Evolutionary conservation across 2,329 filamentous ascomycete genomes (phyloP).

Genomic region (Pyrenochaeta sp.): DNA sequence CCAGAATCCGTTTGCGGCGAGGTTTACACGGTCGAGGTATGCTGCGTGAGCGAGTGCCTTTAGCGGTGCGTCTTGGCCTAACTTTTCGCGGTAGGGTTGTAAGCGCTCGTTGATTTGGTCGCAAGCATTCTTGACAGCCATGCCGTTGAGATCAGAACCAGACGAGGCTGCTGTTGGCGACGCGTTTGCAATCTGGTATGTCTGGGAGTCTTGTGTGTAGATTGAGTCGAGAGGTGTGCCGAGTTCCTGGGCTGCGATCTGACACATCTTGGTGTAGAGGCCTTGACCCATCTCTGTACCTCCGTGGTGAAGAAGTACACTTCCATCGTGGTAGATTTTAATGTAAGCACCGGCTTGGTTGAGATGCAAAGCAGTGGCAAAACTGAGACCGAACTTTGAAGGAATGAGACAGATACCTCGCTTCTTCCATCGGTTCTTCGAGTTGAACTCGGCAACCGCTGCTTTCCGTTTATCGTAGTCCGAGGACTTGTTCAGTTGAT

Average conservation of each 20-base stretch:
- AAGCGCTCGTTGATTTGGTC: conserved; percentile 86
- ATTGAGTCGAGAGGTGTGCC: conserved; percentile 81
- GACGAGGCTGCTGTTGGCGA: conserved; percentile 92
- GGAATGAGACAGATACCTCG: conserved; percentile 84
- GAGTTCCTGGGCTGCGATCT: conserved; percentile 90
- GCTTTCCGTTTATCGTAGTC: conserved; percentile 73
- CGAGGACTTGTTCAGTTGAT: conserved; percentile 79
- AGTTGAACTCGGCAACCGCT: conserved; percentile 79
- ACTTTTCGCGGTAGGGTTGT: conserved; percentile 80
- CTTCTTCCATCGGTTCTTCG: conserved; percentile 88
- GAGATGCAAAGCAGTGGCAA: conserved; percentile 84
- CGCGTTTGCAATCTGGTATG: conserved; percentile 87
- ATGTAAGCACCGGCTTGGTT: conserved; percentile 94
- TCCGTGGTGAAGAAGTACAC: conserved; percentile 88
- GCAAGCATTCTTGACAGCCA: conserved; percentile 91
- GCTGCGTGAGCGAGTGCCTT: conserved; percentile 86
- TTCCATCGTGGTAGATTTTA: conserved; percentile 95
- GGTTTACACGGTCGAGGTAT: conserved; percentile 93
- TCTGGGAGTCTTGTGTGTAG: conserved; percentile 86
- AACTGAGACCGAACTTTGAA: conserved; percentile 96
- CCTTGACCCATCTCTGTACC: conserved; percentile 98
- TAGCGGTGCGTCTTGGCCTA: conserved; percentile 79
- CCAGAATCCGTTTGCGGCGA: conserved; percentile 95
- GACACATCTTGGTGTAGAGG: conserved; percentile 93
- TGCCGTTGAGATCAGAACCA: conserved; percentile 92